Base-by-base conservation (phyloP, 805 yeast species). In the Wickerhamomyces chaumierensis region DNA sequence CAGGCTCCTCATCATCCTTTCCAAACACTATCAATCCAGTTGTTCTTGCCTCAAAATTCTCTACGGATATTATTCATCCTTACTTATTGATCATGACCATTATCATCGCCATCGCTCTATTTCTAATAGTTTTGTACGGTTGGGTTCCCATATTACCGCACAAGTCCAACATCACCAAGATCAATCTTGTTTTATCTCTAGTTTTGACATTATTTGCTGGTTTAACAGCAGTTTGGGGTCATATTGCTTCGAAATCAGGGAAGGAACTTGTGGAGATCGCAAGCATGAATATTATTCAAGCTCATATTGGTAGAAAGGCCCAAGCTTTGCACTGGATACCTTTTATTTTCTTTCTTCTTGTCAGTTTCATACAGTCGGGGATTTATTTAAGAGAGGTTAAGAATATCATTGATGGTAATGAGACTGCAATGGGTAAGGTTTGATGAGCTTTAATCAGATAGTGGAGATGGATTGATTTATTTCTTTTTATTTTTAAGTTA, bases 221-320 rank as follows among this genome's bases (percentile, higher is more conserved):
- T 0, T 56, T 76, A 21, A 82, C 82, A 2, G 63, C 82, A 1
- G 75, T 78, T 71, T 68, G 81, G 62, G 68, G 69, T 36, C 76
- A 74, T 47, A 74, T 77, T 37, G 80, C 81, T 0, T 63, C 67
- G 0, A 60, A 60, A 31, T 58, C 78, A 3, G 65, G 71, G 4
- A 47, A 51, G 7, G 46, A 52, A n/a, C 49, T 77, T 25, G 63
- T 73, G 1, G 66, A 68, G 3, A 55, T 62, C 1, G 65, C 80
- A 12, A 72, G 80, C 16, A 63, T 76, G 69, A 58, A 63, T 0
- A 62, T 72, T 12, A 52, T 78, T 0, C 40, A 51, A 12, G 73
- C 69, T 1, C 46, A 52, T 15, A 52, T 52, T 9, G 85, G 85
- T 4, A 47, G 41, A 1, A 65, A 76, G 42, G 79, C 82, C 0